phyloP scores from a whole-genome alignment of 2,329 filamentous ascomycete genomes.

The Ascochyta pisi region DNA sequence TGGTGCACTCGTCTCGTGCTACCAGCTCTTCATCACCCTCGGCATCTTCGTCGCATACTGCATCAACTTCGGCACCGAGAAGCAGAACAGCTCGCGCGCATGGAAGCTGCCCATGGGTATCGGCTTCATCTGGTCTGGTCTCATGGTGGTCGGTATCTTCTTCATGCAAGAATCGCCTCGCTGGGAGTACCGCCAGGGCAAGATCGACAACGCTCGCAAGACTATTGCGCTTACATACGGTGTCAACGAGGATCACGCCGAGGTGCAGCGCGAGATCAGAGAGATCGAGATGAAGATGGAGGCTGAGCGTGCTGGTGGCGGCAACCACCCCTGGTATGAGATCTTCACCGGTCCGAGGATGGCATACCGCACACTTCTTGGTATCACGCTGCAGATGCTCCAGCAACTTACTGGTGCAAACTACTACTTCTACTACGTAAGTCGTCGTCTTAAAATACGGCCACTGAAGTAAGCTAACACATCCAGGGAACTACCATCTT shows the following conservation, averaged over 20 bases:
- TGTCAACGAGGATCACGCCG: conserved; percentile 61
- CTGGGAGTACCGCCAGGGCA: conserved; percentile 64
- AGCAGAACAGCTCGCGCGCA: conserved; percentile 55
- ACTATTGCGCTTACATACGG: conserved; percentile 64
- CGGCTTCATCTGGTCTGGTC: conserved; percentile 62
- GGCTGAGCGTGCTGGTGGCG: conserved; percentile 55
- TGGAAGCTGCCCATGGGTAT: conserved; percentile 71
- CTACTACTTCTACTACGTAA: conserved; percentile 59
- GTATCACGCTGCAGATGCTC: conserved; percentile 68
- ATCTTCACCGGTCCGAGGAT: conserved; percentile 72
- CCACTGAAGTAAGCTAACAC: background rate
- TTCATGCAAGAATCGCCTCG: conserved; percentile 65
- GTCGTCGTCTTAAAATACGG: background rate
- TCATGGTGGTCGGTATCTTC: conserved; percentile 62
- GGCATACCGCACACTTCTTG: conserved; percentile 68
- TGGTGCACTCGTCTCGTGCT: conserved; percentile 67
- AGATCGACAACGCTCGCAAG: conserved; percentile 57
- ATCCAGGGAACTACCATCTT: conserved; percentile 57
- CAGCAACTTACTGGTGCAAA: conserved; percentile 74
- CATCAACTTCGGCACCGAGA: conserved; percentile 67
- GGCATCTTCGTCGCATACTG: conserved; percentile 64
- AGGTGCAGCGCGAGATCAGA: conserved; percentile 59
- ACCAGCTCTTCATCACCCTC: conserved; percentile 73
- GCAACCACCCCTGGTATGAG: conserved; percentile 58
- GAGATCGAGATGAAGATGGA: conserved; percentile 65